Base-by-base conservation (phyloP, 2,329 filamentous ascomycete species). In the Xylariaceae sp. region DNA sequence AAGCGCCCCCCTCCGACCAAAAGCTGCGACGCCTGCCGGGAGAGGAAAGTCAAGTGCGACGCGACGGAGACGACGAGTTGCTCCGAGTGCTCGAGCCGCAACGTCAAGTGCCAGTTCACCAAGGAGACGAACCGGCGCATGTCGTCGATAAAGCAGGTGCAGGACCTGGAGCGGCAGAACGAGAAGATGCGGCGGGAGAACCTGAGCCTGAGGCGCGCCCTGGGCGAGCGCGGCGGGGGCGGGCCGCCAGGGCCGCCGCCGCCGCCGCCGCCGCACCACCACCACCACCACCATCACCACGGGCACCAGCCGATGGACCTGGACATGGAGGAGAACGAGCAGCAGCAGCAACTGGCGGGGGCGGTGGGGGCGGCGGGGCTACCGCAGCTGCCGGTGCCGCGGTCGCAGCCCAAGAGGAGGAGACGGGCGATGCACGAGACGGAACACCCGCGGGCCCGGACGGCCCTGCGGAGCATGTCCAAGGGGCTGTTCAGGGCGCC, bases 71-170 rank as follows among this genome's bases (percentile, higher is more conserved):
- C 86, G 13, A 81, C 85, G 9, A 94, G 90, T 61, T 98, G 92
- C 59, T 95, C 92, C 2, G 92, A 98, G 62, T 98, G 92, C 63
- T 92, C 87, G 4, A 95, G 89, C 57, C 81, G 92, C 45, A 93
- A 90, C 55, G 90, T 96, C 45, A 94, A 93, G 59, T 98, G 92
- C 56, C 90, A 96, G 55, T 98, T 98, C 57, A 98, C 92, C 31
- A 98, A 98, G 63, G 92, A 98, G 61, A 98, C 92, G 10, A 98
- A 98, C 58, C 76, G 92, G 38, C 79, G 92, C 42, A 98, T 98
- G 92, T 96, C 92, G 13, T 96, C 90, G 2, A 96, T 96, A 64
- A 98, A 96, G 75, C 92, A 95, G 67, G 85, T 96, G 10, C 92
- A 96, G 61, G 92, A 98, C 57, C 70, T 98, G 17, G 90, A 96